Conservation (phyloP, 495 filamentous ascomycete species). For the Chaetomium cochliodes region DNA sequence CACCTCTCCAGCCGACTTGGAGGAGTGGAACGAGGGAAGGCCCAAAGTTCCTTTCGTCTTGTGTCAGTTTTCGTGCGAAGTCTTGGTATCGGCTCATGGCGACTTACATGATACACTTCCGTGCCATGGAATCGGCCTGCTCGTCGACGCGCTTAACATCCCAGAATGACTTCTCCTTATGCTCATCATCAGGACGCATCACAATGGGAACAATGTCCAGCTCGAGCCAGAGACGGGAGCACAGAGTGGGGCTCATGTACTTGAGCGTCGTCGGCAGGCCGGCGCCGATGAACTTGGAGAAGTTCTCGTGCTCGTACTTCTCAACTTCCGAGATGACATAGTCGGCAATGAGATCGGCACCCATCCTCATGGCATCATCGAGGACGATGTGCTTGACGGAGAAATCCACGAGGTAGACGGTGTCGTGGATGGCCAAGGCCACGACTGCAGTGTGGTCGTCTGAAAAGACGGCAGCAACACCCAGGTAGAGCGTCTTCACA, state of each 20-base stretch:
- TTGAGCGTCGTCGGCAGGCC: slow-evolving; percentile 55
- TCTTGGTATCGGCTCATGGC: neutral
- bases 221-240: slow-evolving; percentile 74
- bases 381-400: slow-evolving; percentile 56
- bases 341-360: slow-evolving; percentile 50
- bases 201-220: slow-evolving; percentile 74
- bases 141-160: slow-evolving; percentile 66
- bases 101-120: slow-evolving; percentile 70
- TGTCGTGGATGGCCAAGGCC: slow-evolving; percentile 71
- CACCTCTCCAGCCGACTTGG: slow-evolving; percentile 68
- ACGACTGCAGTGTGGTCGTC: slow-evolving; percentile 54
- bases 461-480: slow-evolving; percentile 56
- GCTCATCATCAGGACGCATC: slow-evolving; percentile 45
- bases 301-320: slow-evolving; percentile 58
- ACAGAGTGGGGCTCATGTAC: slow-evolving; percentile 58
- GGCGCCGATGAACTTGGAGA: slow-evolving; percentile 66
- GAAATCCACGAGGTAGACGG: slow-evolving; percentile 76
- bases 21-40: slow-evolving; percentile 70
- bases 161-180: slow-evolving; percentile 50
- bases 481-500: slow-evolving; percentile 62
- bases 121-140: slow-evolving; percentile 80
- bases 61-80: neutral
- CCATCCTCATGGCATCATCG: slow-evolving; percentile 37
- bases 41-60: slow-evolving; percentile 62
- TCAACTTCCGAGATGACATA: slow-evolving; percentile 55